Evolutionary conservation across 495 filamentous ascomycete species (phyloP).

Genomic region (Pyrenula aspistea): DNA sequence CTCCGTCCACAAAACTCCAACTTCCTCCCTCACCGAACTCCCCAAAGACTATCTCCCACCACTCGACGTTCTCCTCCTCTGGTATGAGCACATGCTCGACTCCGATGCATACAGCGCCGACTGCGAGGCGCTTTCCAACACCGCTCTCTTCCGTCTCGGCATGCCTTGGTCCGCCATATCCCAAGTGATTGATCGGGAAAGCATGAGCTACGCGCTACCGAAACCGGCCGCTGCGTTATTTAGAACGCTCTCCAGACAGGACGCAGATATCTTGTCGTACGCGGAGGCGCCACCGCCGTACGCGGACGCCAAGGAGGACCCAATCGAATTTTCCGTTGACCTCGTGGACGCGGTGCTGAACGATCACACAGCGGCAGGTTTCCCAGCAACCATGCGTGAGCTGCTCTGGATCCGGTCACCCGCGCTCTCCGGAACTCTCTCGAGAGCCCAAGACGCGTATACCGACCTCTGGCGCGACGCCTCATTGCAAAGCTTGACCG

Average conservation of each 20-base stretch:
- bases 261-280: neutral
- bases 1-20: neutral
- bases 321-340: neutral
- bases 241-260: neutral
- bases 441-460: conserved; percentile 13
- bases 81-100: neutral
- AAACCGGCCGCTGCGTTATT: neutral
- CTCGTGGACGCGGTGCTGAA: neutral
- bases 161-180: neutral
- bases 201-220: neutral
- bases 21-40: neutral
- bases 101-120: neutral
- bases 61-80: neutral
- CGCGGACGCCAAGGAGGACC: neutral
- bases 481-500: too few relatives aligned
- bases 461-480: conserved; percentile 10
- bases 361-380: neutral
- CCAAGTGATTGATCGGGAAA: neutral
- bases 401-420: conserved; percentile 20
- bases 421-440: conserved; percentile 13
- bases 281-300: neutral
- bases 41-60: neutral
- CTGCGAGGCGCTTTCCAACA: neutral
- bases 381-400: conserved; percentile 15
- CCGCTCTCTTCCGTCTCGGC: neutral